These are phyloP conservation scores for Dissoconium aciculare DNA, from an alignment of 2,329 filamentous ascomycete genomes.

Conservation along the genomic window DNA sequence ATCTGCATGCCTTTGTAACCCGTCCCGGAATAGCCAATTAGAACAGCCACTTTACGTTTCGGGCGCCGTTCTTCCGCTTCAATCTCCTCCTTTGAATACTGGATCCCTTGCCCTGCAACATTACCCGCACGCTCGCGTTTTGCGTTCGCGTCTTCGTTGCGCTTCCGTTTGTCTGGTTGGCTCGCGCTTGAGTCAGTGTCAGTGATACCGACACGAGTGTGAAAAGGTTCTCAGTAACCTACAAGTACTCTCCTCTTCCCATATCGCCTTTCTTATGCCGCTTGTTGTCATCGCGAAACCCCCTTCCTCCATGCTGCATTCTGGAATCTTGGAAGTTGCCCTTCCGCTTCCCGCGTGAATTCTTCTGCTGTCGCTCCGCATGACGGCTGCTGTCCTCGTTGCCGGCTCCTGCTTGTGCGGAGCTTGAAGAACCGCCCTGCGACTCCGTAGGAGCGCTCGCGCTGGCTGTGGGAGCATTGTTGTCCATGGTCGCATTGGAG, in stretches of 20 bases:
- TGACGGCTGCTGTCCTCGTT: not conserved
- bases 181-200: constrained; percentile 26
- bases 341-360: constrained; percentile 16
- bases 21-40: constrained; percentile 90
- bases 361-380: not conserved
- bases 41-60: constrained; percentile 89
- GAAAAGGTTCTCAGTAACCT: constrained; percentile 20
- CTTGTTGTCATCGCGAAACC: constrained; percentile 19
- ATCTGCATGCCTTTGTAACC: constrained; percentile 98
- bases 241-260: constrained; percentile 53
- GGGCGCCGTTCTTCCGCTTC: constrained; percentile 72
- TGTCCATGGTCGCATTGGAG: too few relatives aligned
- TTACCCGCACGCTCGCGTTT: constrained; percentile 31
- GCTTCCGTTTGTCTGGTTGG: constrained; percentile 35
- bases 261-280: constrained; percentile 47
- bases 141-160: constrained; percentile 29
- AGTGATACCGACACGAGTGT: constrained; percentile 22
- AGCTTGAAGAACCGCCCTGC: too few relatives aligned
- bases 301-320: constrained; percentile 13
- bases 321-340: constrained; percentile 16
- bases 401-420: not conserved
- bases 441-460: too few relatives aligned
- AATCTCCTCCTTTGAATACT: constrained; percentile 64
- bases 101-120: constrained; percentile 25
- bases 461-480: too few relatives aligned